Conservation (phyloP, 139 green algal genomes). For the Picochlorum sp. region DNA sequence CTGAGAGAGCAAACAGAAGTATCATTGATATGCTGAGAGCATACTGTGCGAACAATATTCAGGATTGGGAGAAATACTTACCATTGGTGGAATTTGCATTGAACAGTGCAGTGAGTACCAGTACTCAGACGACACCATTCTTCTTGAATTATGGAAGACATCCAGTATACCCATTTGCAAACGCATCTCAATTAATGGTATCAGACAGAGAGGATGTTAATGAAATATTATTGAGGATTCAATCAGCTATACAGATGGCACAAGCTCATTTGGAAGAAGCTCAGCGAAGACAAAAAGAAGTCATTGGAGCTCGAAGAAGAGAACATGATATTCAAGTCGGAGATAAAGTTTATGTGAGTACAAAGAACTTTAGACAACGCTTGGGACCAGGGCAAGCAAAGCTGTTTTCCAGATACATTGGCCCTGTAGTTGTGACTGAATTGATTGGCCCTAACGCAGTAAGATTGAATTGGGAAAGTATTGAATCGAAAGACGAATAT, state of each 20-base stretch:
- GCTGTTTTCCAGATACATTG: too few relatives aligned
- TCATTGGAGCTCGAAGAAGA: background rate
- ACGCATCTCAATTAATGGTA: background rate
- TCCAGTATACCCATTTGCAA: constrained; percentile 14
- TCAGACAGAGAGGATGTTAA: background rate
- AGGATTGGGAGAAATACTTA: constrained; percentile 41
- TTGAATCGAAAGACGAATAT: too few relatives aligned
- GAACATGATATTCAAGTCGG: background rate
- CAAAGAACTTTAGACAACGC: background rate
- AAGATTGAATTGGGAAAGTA: too few relatives aligned
- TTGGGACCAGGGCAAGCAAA: too few relatives aligned
- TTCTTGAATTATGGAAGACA: constrained; percentile 32
- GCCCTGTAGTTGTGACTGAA: too few relatives aligned
- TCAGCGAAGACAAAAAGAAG: background rate
- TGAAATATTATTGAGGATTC: background rate
- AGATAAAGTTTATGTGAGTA: background rate
- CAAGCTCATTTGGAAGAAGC: background rate
- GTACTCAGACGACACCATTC: constrained; percentile 28
- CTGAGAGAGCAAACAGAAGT: constrained; percentile 43
- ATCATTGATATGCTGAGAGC: constrained; percentile 46
- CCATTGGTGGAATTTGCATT: constrained; percentile 39
- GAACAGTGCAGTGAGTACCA: constrained; percentile 29
- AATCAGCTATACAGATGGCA: background rate
- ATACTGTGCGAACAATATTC: constrained; percentile 20
- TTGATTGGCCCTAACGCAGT: too few relatives aligned